phyloP scores from a whole-genome alignment of 2,329 filamentous ascomycete species.

The Orbilia oligospora region DNA sequence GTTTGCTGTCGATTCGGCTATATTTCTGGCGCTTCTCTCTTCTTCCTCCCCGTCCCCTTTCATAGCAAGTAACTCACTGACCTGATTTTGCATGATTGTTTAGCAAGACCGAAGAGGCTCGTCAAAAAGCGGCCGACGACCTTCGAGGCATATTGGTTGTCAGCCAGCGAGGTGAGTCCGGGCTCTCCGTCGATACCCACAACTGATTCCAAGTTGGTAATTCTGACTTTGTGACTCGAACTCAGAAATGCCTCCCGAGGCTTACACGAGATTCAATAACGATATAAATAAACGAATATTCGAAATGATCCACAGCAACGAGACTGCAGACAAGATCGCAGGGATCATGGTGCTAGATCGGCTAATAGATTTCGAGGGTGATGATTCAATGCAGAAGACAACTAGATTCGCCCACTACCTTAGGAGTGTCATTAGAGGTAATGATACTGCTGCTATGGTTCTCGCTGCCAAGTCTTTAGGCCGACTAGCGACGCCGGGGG shows the following conservation, averaged over 20 bases:
- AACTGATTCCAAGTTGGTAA: too few species aligned
- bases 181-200: background rate
- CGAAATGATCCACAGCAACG: constrained; percentile 84
- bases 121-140: constrained; percentile 68
- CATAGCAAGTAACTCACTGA: background rate
- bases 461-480: constrained; percentile 90
- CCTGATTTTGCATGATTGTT: background rate
- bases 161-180: constrained; percentile 68
- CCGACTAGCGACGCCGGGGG: constrained; percentile 90
- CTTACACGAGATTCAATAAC: constrained; percentile 80
- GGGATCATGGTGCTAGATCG: constrained; percentile 93
- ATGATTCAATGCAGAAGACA: constrained; percentile 92
- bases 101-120: constrained; percentile 68
- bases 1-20: background rate
- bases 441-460: constrained; percentile 91
- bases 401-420: constrained; percentile 94
- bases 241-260: constrained; percentile 82
- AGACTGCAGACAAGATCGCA: constrained; percentile 88
- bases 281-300: constrained; percentile 77
- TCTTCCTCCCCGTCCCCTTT: background rate
- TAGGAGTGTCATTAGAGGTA: constrained; percentile 87
- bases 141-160: constrained; percentile 68
- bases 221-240: constrained; percentile 32
- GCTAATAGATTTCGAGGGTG: constrained; percentile 95
- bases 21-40: background rate